These are phyloP conservation scores for Lachancea kluyveri DNA, from an alignment of 805 yeast genomes.

Conservation along the genomic window DNA sequence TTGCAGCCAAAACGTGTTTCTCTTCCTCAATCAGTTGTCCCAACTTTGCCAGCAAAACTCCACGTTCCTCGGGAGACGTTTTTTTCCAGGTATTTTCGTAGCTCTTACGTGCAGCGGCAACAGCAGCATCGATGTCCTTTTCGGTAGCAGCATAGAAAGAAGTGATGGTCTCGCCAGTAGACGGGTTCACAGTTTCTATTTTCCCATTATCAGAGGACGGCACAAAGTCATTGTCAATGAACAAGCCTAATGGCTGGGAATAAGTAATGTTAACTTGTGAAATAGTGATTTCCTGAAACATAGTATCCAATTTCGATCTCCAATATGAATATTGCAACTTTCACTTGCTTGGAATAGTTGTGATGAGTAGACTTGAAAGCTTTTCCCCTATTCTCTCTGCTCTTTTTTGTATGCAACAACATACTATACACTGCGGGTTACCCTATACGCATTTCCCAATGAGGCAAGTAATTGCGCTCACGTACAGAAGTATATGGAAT, in stretches of 20 bases:
- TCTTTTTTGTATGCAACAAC: too few species aligned
- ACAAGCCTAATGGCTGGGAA: constrained; percentile 57
- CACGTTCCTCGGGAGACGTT: constrained; percentile 39
- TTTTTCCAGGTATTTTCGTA: constrained; percentile 40
- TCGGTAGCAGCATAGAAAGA: constrained; percentile 42
- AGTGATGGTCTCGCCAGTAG: constrained; percentile 42
- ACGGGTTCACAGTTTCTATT: constrained; percentile 43
- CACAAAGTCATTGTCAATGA: constrained; percentile 50
- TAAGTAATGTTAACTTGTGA: constrained; percentile 29
- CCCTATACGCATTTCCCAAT: too few species aligned
- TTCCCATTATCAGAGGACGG: constrained; percentile 32
- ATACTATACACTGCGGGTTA: too few species aligned
- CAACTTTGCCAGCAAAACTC: constrained; percentile 36
- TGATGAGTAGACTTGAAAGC: too few species aligned
- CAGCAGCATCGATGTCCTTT: constrained; percentile 46
- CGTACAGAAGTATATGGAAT: too few species aligned
- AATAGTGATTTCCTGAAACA: constrained; percentile 13
- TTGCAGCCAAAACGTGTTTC: constrained; percentile 42
- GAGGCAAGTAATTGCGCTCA: too few species aligned
- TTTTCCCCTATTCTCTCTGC: too few species aligned
- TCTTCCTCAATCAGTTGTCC: constrained; percentile 42
- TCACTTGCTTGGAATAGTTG: too few species aligned
- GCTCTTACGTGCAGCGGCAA: constrained; percentile 42
- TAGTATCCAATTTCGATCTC: too few species aligned
- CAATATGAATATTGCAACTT: too few species aligned